phyloP scores from a whole-genome alignment of 2,329 filamentous ascomycete genomes.

The Diaporthe velutina region DNA sequence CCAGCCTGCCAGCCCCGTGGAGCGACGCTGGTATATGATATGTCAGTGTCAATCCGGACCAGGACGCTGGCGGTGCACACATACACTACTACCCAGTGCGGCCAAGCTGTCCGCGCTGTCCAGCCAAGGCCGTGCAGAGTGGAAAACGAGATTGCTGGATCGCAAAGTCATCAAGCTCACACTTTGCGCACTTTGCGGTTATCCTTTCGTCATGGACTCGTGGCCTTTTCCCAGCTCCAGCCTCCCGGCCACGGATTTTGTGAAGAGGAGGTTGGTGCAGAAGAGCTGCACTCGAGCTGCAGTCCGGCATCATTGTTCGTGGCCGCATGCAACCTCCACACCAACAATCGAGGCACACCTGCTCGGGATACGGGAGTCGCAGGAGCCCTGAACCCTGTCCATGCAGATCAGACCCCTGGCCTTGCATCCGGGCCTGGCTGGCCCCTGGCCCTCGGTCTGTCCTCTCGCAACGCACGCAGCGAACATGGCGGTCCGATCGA shows the following conservation, averaged over 20 bases:
- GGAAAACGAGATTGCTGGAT: slow-evolving; percentile 25
- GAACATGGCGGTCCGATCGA: slow-evolving; percentile 21
- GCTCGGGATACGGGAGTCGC: slow-evolving; percentile 33
- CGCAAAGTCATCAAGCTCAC: slow-evolving; percentile 6
- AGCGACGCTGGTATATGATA: background rate
- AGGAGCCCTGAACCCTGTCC: slow-evolving; percentile 24
- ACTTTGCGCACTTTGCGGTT: background rate
- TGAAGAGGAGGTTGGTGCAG: slow-evolving; percentile 22
- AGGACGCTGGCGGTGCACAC: slow-evolving; percentile 7
- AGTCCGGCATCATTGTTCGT: slow-evolving; percentile 12
- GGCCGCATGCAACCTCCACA: slow-evolving; percentile 30
- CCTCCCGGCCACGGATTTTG: background rate
- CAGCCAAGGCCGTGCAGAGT: slow-evolving; percentile 21
- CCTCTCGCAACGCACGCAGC: slow-evolving; percentile 17
- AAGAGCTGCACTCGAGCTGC: background rate
- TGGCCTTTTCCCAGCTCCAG: slow-evolving; percentile 25
- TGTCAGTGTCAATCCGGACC: background rate
- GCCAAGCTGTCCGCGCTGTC: slow-evolving; percentile 7
- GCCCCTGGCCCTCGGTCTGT: background rate
- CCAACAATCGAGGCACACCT: slow-evolving; percentile 30
- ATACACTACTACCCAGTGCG: background rate
- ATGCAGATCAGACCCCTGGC: slow-evolving; percentile 29
- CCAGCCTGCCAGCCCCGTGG: slow-evolving; percentile 10
- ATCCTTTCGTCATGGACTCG: slow-evolving; percentile 28
- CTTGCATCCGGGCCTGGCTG: slow-evolving; percentile 21